Base-by-base conservation (phyloP, 169 alveolate genomes). In the Babesia divergens region DNA sequence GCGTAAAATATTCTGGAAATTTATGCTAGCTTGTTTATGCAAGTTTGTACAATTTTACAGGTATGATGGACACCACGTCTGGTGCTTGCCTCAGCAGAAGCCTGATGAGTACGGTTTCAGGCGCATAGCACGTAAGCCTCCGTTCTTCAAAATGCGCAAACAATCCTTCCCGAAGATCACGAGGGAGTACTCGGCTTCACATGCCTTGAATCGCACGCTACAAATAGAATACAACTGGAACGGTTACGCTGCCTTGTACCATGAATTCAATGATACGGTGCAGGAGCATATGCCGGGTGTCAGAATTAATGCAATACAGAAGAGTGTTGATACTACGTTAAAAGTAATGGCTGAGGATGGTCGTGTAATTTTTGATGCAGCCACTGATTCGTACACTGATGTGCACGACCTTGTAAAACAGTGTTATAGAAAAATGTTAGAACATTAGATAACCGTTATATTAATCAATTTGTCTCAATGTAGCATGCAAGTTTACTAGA, bases 61-160 rank as follows among this genome's bases (percentile, higher is more conserved):
- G 24, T 35, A 49, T 34, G 79, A 70, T 35, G 88, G 88, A 29
- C 72, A 68, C 29, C 82, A 64, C 47, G 83, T 80, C 32, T 80
- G 83, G 82, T 44, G 51, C 56, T 16, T 70, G 38, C 88, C 88
- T 43, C 67, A 80, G 32, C 60, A 59, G 28, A 80, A 47, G 6
- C 83, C 83, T 7, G 32, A 80, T 28, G 88, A 80, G 49, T 80
- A 38, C 28, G 88, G 88, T 13, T 80, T 70, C 50, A 60, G 88
- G 22, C 66, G 88, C 38, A 60, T 80, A 14, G 71, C 72, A 6
- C 55, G 88, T 43, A 80, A 80, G 26, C 88, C 88, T 18, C 88
- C 88, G 4, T 80, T 69, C 32, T 80, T 80, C 53, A 80, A 80
- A 42, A 11, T 58, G 24, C 56, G 88, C 46, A 80, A 51, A 42